Evolutionary conservation across 208 protist genomes (phyloP).

Genomic region (Wallacemonas collosoma): DNA sequence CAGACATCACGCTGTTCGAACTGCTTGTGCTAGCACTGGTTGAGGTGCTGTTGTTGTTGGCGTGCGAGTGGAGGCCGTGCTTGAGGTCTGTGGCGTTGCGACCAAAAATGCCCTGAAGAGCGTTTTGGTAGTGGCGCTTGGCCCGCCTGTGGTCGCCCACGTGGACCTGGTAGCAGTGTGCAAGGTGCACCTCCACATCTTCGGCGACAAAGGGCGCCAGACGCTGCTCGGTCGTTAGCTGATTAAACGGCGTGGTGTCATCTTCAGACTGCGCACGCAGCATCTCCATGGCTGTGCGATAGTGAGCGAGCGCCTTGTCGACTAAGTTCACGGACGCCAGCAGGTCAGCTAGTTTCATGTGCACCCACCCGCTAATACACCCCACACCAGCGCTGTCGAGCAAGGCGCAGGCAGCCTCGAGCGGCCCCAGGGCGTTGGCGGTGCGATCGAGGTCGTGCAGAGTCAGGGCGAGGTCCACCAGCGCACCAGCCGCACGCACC

Average conservation of each 20-base stretch:
- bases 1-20: not conserved
- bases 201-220: constrained; percentile 34
- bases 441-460: constrained; percentile 46
- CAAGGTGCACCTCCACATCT: constrained; percentile 70
- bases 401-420: constrained; percentile 54
- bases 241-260: constrained; percentile 15
- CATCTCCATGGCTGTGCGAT: constrained; percentile 46
- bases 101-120: constrained; percentile 23
- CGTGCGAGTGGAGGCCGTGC: constrained; percentile 1
- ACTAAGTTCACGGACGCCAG: constrained; percentile 48
- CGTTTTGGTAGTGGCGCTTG: constrained; percentile 58
- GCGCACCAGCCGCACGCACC: constrained; percentile 44
- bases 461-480: constrained; percentile 66
- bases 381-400: constrained; percentile 48
- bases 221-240: constrained; percentile 28
- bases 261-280: constrained; percentile 24
- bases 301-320: constrained; percentile 62
- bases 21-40: not conserved
- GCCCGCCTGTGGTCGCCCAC: constrained; percentile 75
- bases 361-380: constrained; percentile 53
- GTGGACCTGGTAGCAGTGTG: constrained; percentile 68
- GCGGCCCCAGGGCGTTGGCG: constrained; percentile 55
- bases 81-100: constrained; percentile 14
- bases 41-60: constrained; percentile 2
- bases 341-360: constrained; percentile 67